These are phyloP conservation scores for Herpetomonas muscarum DNA, from an alignment of 208 protist genomes.

Conservation along the genomic window DNA sequence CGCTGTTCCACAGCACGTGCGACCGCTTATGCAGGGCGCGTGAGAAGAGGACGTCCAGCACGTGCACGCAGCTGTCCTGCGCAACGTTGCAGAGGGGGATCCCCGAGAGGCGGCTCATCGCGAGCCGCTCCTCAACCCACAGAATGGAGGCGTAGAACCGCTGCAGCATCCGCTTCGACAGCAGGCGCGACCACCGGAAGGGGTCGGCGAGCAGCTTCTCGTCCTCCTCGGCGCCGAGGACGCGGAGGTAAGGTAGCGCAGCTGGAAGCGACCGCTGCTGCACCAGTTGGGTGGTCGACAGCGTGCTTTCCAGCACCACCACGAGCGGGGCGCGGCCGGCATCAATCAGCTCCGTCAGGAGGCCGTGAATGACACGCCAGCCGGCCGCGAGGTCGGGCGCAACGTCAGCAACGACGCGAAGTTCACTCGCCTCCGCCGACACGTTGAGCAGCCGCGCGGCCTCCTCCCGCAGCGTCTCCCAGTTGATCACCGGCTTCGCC, in stretches of 20 bases:
- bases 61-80: slow-evolving; percentile 83
- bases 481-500: slow-evolving; percentile 56
- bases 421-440: slow-evolving; percentile 24
- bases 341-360: slow-evolving; percentile 47
- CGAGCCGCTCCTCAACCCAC: slow-evolving; percentile 82
- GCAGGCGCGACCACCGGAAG: slow-evolving; percentile 73
- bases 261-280: slow-evolving; percentile 58
- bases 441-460: slow-evolving; percentile 39
- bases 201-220: slow-evolving; percentile 80
- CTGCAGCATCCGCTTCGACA: slow-evolving; percentile 66
- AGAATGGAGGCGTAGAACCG: slow-evolving; percentile 74
- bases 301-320: slow-evolving; percentile 69
- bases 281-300: slow-evolving; percentile 53
- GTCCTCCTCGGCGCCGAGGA: slow-evolving; percentile 78
- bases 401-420: no score
- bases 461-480: slow-evolving; percentile 57
- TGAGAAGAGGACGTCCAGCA: slow-evolving; percentile 79
- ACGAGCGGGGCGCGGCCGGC: slow-evolving; percentile 42
- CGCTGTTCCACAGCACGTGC: slow-evolving; percentile 81
- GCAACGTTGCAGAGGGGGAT: slow-evolving; percentile 86
- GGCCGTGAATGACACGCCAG: slow-evolving; percentile 58
- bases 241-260: slow-evolving; percentile 62
- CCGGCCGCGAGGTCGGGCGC: slow-evolving; percentile 47
- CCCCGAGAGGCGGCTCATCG: slow-evolving; percentile 68
- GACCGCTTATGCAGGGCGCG: slow-evolving; percentile 63